These are phyloP conservation scores for Cladosporium sp. DNA, from an alignment of 2,329 filamentous ascomycete species.

Conservation along the genomic window DNA sequence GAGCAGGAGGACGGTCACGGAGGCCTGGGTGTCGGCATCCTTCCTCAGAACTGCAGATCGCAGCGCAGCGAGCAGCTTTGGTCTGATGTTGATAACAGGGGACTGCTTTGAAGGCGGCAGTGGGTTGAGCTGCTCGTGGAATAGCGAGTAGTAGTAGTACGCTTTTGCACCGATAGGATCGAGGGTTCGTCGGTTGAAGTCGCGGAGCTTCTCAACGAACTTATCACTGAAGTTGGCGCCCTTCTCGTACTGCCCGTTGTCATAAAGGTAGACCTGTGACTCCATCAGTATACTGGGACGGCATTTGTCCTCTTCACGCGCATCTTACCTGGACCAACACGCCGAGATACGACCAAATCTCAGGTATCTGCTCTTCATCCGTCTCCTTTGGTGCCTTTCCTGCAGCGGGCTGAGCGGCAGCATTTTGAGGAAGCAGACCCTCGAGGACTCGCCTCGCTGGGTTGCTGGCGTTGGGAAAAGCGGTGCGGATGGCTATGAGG, in stretches of 20 bases:
- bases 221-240: constrained; percentile 82
- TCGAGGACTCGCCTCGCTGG: constrained; percentile 36
- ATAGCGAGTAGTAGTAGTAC: constrained; percentile 97
- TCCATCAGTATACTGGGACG: constrained; percentile 28
- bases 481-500: constrained; percentile 34
- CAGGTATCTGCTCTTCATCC: constrained; percentile 36
- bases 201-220: constrained; percentile 80
- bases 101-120: constrained; percentile 87
- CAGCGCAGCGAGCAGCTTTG: constrained; percentile 81
- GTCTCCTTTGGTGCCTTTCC: constrained; percentile 25
- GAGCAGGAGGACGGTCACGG: constrained; percentile 89
- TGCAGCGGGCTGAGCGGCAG: constrained; percentile 20
- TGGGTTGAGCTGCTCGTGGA: constrained; percentile 86
- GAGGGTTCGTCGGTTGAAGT: constrained; percentile 87
- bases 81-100: constrained; percentile 81
- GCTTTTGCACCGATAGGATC: constrained; percentile 92
- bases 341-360: constrained; percentile 41
- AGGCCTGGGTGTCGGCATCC: constrained; percentile 95
- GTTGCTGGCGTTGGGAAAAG: constrained; percentile 35
- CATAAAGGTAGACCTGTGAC: constrained; percentile 81
- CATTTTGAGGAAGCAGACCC: constrained; percentile 32
- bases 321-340: constrained; percentile 37
- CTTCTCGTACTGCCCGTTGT: constrained; percentile 75
- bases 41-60: constrained; percentile 95
- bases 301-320: not conserved